Base-by-base conservation (phyloP, 345 rosid genomes). In the Geranium rotundifolium region DNA sequence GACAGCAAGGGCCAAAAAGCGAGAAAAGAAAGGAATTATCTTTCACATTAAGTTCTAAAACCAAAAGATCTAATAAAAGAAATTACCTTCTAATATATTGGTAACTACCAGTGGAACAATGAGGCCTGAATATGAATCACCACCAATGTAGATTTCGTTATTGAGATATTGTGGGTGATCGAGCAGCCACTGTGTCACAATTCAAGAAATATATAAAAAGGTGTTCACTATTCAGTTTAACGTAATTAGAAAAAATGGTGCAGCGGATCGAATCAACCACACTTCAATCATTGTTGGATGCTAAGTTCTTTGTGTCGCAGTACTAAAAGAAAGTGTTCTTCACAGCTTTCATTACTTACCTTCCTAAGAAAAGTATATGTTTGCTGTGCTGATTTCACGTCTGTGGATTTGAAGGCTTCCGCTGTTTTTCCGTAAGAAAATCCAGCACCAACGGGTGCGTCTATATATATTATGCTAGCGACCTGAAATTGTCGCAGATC, bases 101-200 rank as follows among this genome's bases (percentile, higher is more conserved):
- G 57, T 55, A 5, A 72, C 77, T 1, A 79, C 1, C 1, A 72
- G 56, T 58, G 82, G 82, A 29, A 72, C 73, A 23, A 19, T 60
- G 18, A 67, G 30, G 61, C 82, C 80, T 0, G 82, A 75, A 59
- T 79, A 79, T 4, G 80, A 79, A 73, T 76, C 80, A 7, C 83
- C 83, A 60, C 74, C 78, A 27, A 79, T 66, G 72, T 79, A 79
- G 20, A 76, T 54, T 65, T 65, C 20, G 65, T 41, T 71, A 34
- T 68, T 68, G 0, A 79, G 71, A 61, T 62, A 79, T 14, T 71
- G 18, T 0, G 83, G 83, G 60, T 79, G 80, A 27, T 17, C 49
- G 23, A 67, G 13, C 29, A 79, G 67, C 82, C 82, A 79, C 82
- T 78, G 74, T 15, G 5, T n/a, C 61, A 63, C 17, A 30, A 29